Conservation (phyloP, 2,329 filamentous ascomycete species). For the Lachnellula subtilissima region DNA sequence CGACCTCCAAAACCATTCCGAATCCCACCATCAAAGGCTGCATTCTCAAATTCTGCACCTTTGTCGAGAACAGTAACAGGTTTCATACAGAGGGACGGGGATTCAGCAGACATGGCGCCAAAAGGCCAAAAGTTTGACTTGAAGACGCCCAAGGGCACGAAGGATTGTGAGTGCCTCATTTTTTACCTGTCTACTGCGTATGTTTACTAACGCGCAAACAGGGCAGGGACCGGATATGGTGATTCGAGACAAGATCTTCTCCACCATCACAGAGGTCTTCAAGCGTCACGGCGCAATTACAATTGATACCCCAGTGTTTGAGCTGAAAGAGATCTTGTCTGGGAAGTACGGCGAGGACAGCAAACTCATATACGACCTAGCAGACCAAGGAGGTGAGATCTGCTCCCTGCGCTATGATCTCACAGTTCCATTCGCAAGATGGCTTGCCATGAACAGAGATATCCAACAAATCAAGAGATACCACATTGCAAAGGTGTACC, state of each 20-base stretch:
- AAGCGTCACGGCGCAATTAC: conserved; percentile 77
- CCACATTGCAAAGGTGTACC: conserved; percentile 90
- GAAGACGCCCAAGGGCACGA: conserved; percentile 88
- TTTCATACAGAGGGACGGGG: conserved; percentile 13
- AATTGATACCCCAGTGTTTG: conserved; percentile 80
- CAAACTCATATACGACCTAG: conserved; percentile 86
- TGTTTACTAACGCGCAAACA: conserved; percentile 25
- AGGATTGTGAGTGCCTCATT: conserved; percentile 57
- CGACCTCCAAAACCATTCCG: conserved; percentile 4
- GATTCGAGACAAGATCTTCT: conserved; percentile 75
- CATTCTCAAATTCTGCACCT: conserved; percentile 13
- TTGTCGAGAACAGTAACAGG: conserved; percentile 19
- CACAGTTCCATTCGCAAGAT: conserved; percentile 86
- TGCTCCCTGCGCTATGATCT: conserved; percentile 82
- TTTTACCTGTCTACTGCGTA: conserved; percentile 3
- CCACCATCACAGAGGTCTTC: conserved; percentile 71
- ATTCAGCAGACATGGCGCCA: conserved; percentile 29
- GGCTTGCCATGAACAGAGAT: conserved; percentile 79
- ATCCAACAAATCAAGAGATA: conserved; percentile 87
- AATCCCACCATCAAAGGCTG: conserved; percentile 9
- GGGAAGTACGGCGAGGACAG: conserved; percentile 92
- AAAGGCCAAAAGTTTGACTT: conserved; percentile 57
- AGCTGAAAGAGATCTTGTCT: conserved; percentile 78
- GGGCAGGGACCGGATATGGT: conserved; percentile 73
- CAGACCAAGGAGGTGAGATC: conserved; percentile 82